Conservation (phyloP, 805 yeast genomes). For the Priceomyces melissophilus region DNA sequence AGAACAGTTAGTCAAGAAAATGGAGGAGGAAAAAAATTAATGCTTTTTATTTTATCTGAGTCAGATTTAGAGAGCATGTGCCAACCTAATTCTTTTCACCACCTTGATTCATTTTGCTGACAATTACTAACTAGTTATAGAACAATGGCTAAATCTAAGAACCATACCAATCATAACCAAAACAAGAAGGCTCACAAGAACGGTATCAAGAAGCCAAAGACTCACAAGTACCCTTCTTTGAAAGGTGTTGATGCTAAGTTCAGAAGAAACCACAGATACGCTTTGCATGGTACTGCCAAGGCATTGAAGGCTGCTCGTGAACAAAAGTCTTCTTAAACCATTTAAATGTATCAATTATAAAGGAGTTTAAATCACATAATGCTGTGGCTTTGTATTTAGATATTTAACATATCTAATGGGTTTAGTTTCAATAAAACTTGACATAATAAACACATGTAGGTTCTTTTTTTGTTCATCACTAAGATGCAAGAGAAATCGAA, state of each 20-base stretch:
- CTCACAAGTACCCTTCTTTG: constrained; percentile 96
- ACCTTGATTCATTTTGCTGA: not conserved
- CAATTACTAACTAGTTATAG: constrained; percentile 11
- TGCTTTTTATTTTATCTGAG: too few species aligned
- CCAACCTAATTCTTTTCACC: too few species aligned
- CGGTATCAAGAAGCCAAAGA: constrained; percentile 99
- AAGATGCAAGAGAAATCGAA: too few species aligned
- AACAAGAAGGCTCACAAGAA: constrained; percentile 99
- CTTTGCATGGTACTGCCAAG: constrained; percentile 96
- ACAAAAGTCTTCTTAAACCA: constrained; percentile 42
- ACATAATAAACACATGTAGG: too few species aligned
- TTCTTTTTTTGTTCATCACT: too few species aligned
- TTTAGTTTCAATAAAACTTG: constrained; percentile 14
- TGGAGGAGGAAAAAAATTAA: too few species aligned
- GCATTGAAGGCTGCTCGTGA: constrained; percentile 83
- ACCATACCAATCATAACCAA: constrained; percentile 99
- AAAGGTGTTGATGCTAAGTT: constrained; percentile 99
- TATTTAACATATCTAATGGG: constrained; percentile 10
- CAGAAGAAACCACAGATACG: constrained; percentile 99
- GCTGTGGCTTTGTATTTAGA: constrained; percentile 13
- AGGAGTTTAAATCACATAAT: constrained; percentile 1
- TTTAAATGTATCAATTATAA: constrained; percentile 2
- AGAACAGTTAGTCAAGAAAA: too few species aligned
- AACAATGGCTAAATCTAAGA: constrained; percentile 97
- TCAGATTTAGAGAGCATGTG: too few species aligned